These are phyloP conservation scores for Xylaria sp. DNA, from an alignment of 2,329 filamentous ascomycete genomes.

Conservation along the genomic window DNA sequence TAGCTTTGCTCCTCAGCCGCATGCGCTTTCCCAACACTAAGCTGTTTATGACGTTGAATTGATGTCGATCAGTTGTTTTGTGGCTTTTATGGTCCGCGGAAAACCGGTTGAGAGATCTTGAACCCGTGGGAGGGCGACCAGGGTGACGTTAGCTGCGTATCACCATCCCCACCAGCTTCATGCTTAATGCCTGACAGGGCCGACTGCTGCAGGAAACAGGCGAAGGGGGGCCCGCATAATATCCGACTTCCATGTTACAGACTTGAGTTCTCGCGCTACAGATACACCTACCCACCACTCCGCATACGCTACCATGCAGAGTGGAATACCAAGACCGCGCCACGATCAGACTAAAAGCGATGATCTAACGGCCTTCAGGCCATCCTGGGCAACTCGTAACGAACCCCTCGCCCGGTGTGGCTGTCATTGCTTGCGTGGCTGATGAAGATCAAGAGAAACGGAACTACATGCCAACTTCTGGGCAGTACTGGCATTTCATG, in stretches of 20 bases:
- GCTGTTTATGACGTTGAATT: slow-evolving; percentile 45
- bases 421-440: slow-evolving; percentile 36
- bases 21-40: slow-evolving; percentile 24
- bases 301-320: background rate
- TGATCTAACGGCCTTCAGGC: slow-evolving; percentile 35
- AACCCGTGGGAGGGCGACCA: slow-evolving; percentile 17
- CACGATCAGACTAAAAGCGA: slow-evolving; percentile 27
- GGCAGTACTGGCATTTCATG: slow-evolving; percentile 6
- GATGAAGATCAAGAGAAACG: slow-evolving; percentile 18
- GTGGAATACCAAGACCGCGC: slow-evolving; percentile 9
- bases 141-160: slow-evolving; percentile 39
- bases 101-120: slow-evolving; percentile 43
- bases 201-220: slow-evolving; percentile 15
- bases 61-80: slow-evolving; percentile 40
- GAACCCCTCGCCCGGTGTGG: slow-evolving; percentile 28
- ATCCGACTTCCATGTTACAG: background rate
- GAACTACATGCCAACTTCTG: slow-evolving; percentile 28
- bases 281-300: slow-evolving; percentile 12
- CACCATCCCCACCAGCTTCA: slow-evolving; percentile 29
- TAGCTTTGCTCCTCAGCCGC: slow-evolving; percentile 19
- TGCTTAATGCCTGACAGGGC: slow-evolving; percentile 6
- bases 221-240: background rate
- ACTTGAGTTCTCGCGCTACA: slow-evolving; percentile 1
- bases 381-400: slow-evolving; percentile 27
- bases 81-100: slow-evolving; percentile 43